phyloP scores from a whole-genome alignment of 2,329 filamentous ascomycete species.

The Gyromitra esculenta region DNA sequence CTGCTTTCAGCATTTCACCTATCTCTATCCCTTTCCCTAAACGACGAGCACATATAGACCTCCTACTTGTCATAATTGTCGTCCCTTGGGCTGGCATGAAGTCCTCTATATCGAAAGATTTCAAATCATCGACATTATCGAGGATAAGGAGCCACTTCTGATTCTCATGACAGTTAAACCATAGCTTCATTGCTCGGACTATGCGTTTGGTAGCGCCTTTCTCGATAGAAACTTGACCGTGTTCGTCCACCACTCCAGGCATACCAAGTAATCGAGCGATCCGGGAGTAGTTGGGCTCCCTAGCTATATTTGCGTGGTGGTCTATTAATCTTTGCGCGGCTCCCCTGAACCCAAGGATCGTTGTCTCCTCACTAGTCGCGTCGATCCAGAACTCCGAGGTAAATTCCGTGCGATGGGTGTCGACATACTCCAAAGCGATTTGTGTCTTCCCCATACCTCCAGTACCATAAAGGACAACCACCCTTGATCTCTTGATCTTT shows the following conservation, averaged over 20 bases:
- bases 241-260: background rate
- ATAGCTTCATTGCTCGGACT: slow-evolving; percentile 44
- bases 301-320: background rate
- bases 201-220: background rate
- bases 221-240: background rate
- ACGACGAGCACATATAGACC: background rate
- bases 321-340: background rate
- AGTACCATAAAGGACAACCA: slow-evolving; percentile 54
- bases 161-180: slow-evolving; percentile 35
- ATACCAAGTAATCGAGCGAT: slow-evolving; percentile 9
- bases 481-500: background rate
- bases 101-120: slow-evolving; percentile 47
- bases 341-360: background rate
- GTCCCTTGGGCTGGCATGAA: slow-evolving; percentile 49
- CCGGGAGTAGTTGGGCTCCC: background rate
- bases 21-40: slow-evolving; percentile 7
- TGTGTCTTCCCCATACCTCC: slow-evolving; percentile 58
- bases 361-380: slow-evolving; percentile 35
- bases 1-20: slow-evolving; percentile 4
- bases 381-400: slow-evolving; percentile 57
- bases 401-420: slow-evolving; percentile 45
- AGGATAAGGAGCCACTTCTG: slow-evolving; percentile 55
- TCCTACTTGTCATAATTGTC: slow-evolving; percentile 48
- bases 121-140: slow-evolving; percentile 56
- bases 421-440: slow-evolving; percentile 54